phyloP scores from a whole-genome alignment of 2,329 filamentous ascomycete genomes.

The Cryoendolithus antarcticus region DNA sequence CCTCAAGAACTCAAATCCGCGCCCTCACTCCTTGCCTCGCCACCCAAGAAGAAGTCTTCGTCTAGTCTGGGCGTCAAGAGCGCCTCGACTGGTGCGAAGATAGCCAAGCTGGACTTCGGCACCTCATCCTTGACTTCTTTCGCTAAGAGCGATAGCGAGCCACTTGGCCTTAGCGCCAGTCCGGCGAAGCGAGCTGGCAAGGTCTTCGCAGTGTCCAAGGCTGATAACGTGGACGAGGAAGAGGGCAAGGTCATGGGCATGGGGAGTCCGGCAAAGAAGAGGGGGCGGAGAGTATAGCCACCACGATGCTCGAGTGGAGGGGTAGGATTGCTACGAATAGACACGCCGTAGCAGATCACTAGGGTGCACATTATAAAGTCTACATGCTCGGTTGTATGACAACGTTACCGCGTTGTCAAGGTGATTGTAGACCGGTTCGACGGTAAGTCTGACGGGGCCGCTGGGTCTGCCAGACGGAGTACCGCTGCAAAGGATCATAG shows the following conservation, averaged over 20 bases:
- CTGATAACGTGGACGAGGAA: conserved; percentile 1
- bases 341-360: neutral
- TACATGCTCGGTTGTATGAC: no score
- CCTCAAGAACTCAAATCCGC: neutral
- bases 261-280: conserved; percentile 17
- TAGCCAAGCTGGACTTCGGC: conserved; percentile 15
- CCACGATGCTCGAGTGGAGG: neutral
- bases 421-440: no score
- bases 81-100: conserved; percentile 5
- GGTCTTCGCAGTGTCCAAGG: neutral
- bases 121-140: conserved; percentile 4
- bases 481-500: neutral
- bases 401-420: no score
- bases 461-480: neutral
- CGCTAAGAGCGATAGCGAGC: conserved; percentile 2
- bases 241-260: conserved; percentile 8
- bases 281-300: conserved; percentile 20
- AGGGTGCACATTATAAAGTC: neutral
- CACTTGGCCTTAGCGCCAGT: conserved; percentile 2
- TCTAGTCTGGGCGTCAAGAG: conserved; percentile 1
- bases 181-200: conserved; percentile 4
- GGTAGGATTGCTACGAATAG: neutral
- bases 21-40: conserved; percentile 13
- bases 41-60: conserved; percentile 17
- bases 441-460: no score